Conservation (phyloP, 2,329 filamentous ascomycete species). For the Hymenoscyphus infarciens region DNA sequence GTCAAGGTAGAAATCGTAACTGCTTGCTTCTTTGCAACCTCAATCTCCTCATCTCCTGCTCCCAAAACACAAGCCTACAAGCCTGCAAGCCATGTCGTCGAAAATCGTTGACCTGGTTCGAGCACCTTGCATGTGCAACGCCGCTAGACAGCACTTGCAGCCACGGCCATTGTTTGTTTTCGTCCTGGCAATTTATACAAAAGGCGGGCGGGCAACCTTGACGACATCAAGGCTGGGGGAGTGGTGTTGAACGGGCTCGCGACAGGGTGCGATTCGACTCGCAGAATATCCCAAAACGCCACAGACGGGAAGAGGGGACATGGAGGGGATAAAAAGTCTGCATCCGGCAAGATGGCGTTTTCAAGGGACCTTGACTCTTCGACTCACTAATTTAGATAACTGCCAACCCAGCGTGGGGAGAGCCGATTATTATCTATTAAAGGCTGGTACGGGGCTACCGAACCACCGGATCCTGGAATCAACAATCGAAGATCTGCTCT, state of each 20-base stretch:
- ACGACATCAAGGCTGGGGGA: neutral
- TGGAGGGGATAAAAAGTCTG: constrained; percentile 2
- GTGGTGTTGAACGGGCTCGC: no score
- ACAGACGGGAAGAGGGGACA: neutral
- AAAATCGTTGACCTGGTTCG: constrained; percentile 5
- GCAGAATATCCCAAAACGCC: neutral
- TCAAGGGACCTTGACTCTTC: neutral
- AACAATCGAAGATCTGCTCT: neutral
- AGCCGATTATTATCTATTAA: neutral
- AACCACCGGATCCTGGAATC: neutral
- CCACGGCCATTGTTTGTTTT: no score
- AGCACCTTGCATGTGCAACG: constrained; percentile 6
- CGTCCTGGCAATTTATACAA: constrained; percentile 6
- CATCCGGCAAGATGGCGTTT: constrained; percentile 6
- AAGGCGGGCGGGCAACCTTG: neutral
- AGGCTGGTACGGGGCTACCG: neutral
- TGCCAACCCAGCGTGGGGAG: neutral
- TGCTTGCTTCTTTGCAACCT: constrained; percentile 3
- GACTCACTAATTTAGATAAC: neutral
- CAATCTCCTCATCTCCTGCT: constrained; percentile 2
- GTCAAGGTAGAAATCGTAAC: neutral
- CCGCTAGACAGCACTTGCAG: neutral
- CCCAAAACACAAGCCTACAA: neutral
- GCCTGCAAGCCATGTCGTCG: constrained; percentile 11
- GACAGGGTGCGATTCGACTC: neutral